A percentile compares a stretch with the other conserved stretches of the same genome.
These are phyloP conservation scores for Erysimum cheiri DNA, from an alignment of 441 rosid species.

Conservation along the genomic window DNA sequence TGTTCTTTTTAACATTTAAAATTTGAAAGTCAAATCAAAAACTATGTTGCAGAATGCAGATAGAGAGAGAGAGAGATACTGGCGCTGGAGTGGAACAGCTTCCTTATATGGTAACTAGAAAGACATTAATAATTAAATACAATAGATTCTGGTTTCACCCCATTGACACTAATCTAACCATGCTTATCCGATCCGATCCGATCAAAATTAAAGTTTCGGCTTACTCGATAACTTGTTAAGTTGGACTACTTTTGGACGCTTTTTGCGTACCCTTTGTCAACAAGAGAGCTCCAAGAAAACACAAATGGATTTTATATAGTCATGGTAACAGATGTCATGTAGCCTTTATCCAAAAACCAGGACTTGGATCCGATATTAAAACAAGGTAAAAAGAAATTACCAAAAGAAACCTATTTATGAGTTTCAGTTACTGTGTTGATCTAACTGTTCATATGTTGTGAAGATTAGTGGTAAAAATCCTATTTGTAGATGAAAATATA, in stretches of 20 bases:
- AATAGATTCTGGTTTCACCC: background rate
- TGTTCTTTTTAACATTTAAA: background rate
- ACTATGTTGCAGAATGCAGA: too few species aligned
- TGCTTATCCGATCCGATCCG: background rate
- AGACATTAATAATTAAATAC: background rate
- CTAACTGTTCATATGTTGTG: constrained; percentile 18
- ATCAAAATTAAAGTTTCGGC: too few species aligned
- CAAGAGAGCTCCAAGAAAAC: background rate
- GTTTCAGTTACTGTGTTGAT: constrained; percentile 23
- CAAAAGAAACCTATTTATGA: background rate
- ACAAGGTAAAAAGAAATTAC: background rate
- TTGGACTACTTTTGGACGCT: background rate
- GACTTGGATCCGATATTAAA: background rate
- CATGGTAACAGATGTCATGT: constrained; percentile 9
- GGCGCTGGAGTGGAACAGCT: background rate
- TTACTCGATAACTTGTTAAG: too few species aligned
- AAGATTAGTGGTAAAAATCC: constrained; percentile 32
- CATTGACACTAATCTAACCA: background rate
- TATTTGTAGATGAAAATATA: constrained; percentile 35
- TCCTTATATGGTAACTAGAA: background rate
- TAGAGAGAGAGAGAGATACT: background rate
- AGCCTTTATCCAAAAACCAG: background rate
- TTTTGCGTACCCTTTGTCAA: background rate
- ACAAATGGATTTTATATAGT: background rate
- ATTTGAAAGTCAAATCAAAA: background rate